Evolutionary conservation across 2,329 filamentous ascomycete species (phyloP), one percentile per base, ranked within the genome.

Genomic region (Penicillium oxalicum): DNA sequence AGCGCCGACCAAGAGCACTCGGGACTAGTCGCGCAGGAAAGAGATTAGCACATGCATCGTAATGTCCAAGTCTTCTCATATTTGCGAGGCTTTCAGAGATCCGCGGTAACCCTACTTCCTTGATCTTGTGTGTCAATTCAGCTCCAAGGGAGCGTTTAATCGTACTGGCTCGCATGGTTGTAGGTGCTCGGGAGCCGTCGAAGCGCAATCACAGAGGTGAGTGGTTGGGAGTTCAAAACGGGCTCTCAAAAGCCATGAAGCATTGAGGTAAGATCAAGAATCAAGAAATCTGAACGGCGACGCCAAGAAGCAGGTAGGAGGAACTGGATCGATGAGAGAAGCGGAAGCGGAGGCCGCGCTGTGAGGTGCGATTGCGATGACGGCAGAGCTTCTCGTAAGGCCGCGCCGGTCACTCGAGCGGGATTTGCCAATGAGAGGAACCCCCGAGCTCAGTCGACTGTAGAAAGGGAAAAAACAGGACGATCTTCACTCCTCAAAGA

Each of bases 1-100:
- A 48, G 93, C 93, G 62, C 93, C 93, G 49, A 98, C 91, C 77
- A 98, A 89, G 50, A 98, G 78, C 45, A 96, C 86, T 55, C 85
- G 87, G 53, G 89, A 81, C 90, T 95, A 71, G 52, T 55, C 49
- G 7, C 27, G 26, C n/a, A n/a, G 40, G 45, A 7, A 5, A 32
- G 29, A 7, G 8, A 11, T 32, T 32, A 32, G 29, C 29, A 11
- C 7, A 7, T 32, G 29, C 8, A 32, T 42, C 35, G 24, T 8
- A 44, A 9, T 18, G 29, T 32, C 11, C 29, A 32, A 11, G 4
- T 32, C 29, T 5, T 32, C 29, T 11, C 2, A 32, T 32, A 3
- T 11, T 32, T 11, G 8, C 29, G 11, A 32, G 4, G 8, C 18
- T 2, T 18, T 18, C 18, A 18, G 18, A 18, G 18, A 18, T 18